phyloP scores from a whole-genome alignment of 495 filamentous ascomycete genomes.

The Hypoxylon subgilvum region DNA sequence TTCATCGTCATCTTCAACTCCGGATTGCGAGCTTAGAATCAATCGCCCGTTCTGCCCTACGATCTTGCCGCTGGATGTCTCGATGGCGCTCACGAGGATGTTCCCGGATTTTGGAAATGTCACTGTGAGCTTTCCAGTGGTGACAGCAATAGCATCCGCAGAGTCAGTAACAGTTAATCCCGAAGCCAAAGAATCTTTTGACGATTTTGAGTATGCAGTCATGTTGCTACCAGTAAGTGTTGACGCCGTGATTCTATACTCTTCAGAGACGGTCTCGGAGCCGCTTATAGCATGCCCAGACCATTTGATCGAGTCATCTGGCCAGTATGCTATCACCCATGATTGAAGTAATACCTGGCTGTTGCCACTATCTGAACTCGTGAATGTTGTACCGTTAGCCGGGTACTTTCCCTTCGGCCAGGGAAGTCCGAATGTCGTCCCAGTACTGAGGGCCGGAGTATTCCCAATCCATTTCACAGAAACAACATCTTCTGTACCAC shows the following conservation, averaged over 20 bases:
- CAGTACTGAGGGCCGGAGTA: constrained; percentile 39
- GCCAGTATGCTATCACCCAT: constrained; percentile 54
- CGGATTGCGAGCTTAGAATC: constrained; percentile 47
- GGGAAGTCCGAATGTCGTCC: constrained; percentile 52
- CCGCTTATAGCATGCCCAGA: constrained; percentile 50
- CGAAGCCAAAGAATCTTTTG: constrained; percentile 3
- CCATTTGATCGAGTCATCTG: constrained; percentile 57
- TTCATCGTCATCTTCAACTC: constrained; percentile 34
- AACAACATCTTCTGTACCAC: constrained; percentile 23
- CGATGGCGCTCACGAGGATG: constrained; percentile 43
- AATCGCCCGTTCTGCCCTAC: constrained; percentile 51
- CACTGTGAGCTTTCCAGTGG: constrained; percentile 49
- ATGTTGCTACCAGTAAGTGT: background rate
- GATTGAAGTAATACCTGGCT: constrained; percentile 45
- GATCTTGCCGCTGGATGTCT: constrained; percentile 43
- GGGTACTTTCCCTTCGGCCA: constrained; percentile 50
- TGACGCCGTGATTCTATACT: constrained; percentile 36
- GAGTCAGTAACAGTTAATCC: constrained; percentile 21
- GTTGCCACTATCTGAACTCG: constrained; percentile 31
- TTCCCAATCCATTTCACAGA: constrained; percentile 50
- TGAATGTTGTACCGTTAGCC: constrained; percentile 42
- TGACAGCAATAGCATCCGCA: constrained; percentile 26
- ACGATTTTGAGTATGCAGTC: background rate
- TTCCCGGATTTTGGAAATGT: constrained; percentile 47
- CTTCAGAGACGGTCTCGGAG: constrained; percentile 25